A percentile compares a stretch with the other conserved stretches of the same genome.
Evolutionary conservation across 306 rosid species (phyloP).

Genomic region (Prunus dulcis): DNA sequence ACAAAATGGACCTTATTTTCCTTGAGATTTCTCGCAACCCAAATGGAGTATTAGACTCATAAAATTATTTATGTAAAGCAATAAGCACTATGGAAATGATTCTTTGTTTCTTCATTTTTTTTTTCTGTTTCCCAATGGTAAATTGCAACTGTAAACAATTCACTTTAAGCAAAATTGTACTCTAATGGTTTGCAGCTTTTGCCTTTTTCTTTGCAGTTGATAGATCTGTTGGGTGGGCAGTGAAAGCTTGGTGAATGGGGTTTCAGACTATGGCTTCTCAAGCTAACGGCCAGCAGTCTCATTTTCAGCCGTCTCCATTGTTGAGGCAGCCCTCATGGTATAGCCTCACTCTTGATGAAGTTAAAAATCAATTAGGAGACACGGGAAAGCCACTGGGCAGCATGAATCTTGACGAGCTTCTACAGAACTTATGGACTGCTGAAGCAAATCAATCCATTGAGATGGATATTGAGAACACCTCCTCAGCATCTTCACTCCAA

Average conservation of each 20-base stretch:
- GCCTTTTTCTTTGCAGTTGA: constrained; percentile 7
- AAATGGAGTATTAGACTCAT: no score
- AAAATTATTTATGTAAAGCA: no score
- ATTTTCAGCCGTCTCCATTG: constrained; percentile 48
- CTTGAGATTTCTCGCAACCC: no score
- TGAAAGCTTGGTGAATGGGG: constrained; percentile 54
- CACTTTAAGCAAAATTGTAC: background rate
- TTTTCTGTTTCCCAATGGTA: no score
- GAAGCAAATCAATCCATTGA: constrained; percentile 49
- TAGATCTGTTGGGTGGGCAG: constrained; percentile 26
- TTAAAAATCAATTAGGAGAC: constrained; percentile 49
- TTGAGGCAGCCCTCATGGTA: constrained; percentile 65
- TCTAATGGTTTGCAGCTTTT: constrained; percentile 13
- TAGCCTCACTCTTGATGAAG: constrained; percentile 60
- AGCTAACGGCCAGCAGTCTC: constrained; percentile 57
- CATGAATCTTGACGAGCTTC: constrained; percentile 82
- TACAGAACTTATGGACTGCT: constrained; percentile 65
- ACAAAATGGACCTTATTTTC: no score
- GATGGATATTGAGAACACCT: constrained; percentile 36
- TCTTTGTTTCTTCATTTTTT: no score
- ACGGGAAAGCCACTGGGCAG: constrained; percentile 26
- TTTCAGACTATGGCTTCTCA: constrained; percentile 73
- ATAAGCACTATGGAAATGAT: no score
- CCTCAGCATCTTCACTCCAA: constrained; percentile 43
- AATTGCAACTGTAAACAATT: background rate